Evolutionary conservation across 345 rosid genomes (phyloP), one percentile per base, ranked within the genome.

Genomic region (Microcos paniculata): DNA sequence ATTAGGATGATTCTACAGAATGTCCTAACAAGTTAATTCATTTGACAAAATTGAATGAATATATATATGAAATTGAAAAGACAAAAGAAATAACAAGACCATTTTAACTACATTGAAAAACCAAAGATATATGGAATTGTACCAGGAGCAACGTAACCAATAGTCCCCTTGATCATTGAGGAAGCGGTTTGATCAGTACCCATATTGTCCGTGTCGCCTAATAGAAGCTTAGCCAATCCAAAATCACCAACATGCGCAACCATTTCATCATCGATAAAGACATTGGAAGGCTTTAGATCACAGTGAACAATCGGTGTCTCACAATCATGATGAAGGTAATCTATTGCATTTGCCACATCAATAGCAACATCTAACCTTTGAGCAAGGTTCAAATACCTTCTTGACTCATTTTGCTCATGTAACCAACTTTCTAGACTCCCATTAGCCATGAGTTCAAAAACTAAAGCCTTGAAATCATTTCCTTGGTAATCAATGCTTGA

Each of bases 381-480:
- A 48, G 35, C 0, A 4, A 80, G 30, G 4, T 31, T 76, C 12
- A 80, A 40, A 82, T n/a, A n/a, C n/a, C 6, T 38, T 18, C 42
- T 23, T 0, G 61, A 10, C 18, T 33, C 61, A 9, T 14, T 10
- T 1, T 21, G 21, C 6, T 4, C 66, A 42, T 43, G 63, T 7
- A 45, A 10, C 76, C 55, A 28, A 15, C 19, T 61, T 0, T 61
- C 52, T 31, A 48, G 19, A 53, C 55, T 55, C 4, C 40, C 62
- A 14, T 38, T 51, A 1, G 45, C 51, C 57, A 74, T 74, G 49
- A 74, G 33, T 28, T 16, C 40, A 6, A 28, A 83, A 18, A 83
- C 79, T 3, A 84, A n/a, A 24, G 87, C 84, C 56, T 62, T 77
- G 74, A 83, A 83, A 64, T 73, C 81, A 64, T 31, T 58, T 1